These are phyloP conservation scores for Elsinoe batatas DNA, from an alignment of 2,329 filamentous ascomycete genomes.

Conservation along the genomic window DNA sequence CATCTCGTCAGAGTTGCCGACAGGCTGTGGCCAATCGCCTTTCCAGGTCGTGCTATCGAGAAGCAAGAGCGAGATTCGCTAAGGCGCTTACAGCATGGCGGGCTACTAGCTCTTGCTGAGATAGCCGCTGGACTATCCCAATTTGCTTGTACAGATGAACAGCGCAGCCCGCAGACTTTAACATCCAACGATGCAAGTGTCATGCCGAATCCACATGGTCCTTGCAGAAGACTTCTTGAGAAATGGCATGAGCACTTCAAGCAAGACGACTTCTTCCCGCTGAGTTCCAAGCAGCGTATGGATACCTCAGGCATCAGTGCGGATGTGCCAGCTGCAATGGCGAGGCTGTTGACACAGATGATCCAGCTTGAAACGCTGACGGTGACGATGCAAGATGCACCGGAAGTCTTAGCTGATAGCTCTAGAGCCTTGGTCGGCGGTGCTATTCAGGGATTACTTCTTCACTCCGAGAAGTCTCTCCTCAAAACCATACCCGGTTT, in stretches of 20 bases:
- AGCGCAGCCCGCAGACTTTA: neutral
- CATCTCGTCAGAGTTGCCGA: neutral
- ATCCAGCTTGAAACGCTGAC: neutral
- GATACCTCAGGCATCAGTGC: neutral
- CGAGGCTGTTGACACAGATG: neutral
- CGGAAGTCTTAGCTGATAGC: no score
- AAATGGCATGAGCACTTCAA: neutral
- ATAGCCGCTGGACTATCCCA: neutral
- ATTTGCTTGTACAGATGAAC: neutral
- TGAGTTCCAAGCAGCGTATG: neutral
- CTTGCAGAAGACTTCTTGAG: neutral
- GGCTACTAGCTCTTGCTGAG: neutral
- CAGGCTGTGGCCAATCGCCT: neutral
- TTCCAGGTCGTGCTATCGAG: neutral
- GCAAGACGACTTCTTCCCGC: neutral
- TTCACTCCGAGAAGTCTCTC: neutral
- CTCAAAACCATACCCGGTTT: neutral
- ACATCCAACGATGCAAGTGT: no score
- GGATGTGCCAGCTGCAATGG: neutral
- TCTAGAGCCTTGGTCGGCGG: neutral
- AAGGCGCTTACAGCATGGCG: slow-evolving; percentile 2
- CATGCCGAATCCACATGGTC: neutral
- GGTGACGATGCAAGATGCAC: neutral
- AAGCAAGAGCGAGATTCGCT: neutral
- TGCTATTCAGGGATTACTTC: neutral